Evolutionary conservation across 768 basidiomycete species (phyloP).

Genomic region (Leccinellum luteum): DNA sequence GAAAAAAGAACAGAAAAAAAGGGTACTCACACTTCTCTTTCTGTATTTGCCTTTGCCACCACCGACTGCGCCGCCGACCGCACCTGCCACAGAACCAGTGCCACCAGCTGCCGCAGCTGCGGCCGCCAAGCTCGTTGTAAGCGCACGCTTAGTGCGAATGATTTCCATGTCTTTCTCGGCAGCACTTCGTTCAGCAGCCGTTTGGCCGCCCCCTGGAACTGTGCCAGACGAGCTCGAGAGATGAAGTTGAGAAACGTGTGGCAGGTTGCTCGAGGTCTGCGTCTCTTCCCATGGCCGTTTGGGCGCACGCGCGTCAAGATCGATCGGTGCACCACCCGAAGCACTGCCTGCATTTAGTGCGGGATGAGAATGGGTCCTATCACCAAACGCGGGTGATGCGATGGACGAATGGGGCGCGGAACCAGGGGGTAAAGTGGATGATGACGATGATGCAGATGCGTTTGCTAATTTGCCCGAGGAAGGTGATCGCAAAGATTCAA

Average conservation of each 20-base stretch:
- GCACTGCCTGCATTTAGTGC: constrained; percentile 30
- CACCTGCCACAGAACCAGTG: constrained; percentile 33
- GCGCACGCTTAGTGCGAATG: constrained; percentile 77
- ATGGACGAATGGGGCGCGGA: constrained; percentile 17
- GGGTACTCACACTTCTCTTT: constrained; percentile 73
- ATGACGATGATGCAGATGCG: constrained; percentile 11
- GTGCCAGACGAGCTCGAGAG: constrained; percentile 17
- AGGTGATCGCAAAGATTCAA: constrained; percentile 42
- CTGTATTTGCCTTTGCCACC: constrained; percentile 71
- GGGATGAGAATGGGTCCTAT: constrained; percentile 23
- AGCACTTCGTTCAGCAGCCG: constrained; percentile 49
- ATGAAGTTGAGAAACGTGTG: constrained; percentile 25
- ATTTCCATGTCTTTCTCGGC: constrained; percentile 86
- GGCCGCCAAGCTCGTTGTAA: constrained; percentile 58
- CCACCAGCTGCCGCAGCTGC: constrained; percentile 39
- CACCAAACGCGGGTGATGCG: constrained; percentile 20
- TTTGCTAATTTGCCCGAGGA: constrained; percentile 22
- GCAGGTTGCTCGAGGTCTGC: constrained; percentile 15
- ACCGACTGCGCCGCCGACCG: constrained; percentile 21
- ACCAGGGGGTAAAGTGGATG: constrained; percentile 9
- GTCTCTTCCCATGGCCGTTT: constrained; percentile 80
- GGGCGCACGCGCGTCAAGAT: constrained; percentile 48
- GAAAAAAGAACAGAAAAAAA: background rate
- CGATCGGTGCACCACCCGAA: constrained; percentile 21
- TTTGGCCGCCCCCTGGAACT: constrained; percentile 19